Base-by-base conservation (phyloP, 225 moss, liverwort and hornwort genomes). In the Bryum argenteum region DNA sequence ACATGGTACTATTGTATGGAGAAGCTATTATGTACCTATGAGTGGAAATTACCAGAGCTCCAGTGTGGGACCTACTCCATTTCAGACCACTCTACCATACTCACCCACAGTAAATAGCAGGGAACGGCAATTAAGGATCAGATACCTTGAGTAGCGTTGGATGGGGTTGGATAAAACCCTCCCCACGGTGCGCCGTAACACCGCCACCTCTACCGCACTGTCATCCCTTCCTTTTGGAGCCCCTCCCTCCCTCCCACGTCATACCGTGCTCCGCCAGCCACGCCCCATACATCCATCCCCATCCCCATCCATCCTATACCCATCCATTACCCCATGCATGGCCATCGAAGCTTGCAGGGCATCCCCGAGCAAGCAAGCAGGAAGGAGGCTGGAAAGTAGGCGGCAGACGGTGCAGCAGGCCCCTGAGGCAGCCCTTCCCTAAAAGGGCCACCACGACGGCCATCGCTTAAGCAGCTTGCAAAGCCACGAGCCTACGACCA, bases 231-330 rank as follows among this genome's bases (percentile, higher is more conserved):
- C 77, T 77, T 71, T 24, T 24, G 57, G 39, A 63, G 15, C 77
- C 39, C 26, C 39, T 41, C 48, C 26, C 58, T 39, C 41, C 71
- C 1, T 5, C 5, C 70, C 77, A 77, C 77, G 77, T 78, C 77
- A 66, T 78, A 21, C 52, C 65, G 58, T 71, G 65, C 71, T 44
- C 19, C 52, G 65, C 65, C 77, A 77, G 40, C 71, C 58, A 65
- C 17, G 4, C 66, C 65, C 37, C 28, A 12, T 8, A 1, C 18
- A 14, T 40, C 7, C 38, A 5, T 11, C 20, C 28, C 24, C 58
- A 33, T 57, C 0, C 21, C 33, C 17, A 23, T 12, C 8, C 63
- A 63, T 55, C 17, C 62, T 28, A 37, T 57, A 13, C 16, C 17
- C 66, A 11, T 38, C 0, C 21, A 21, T 20, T n/a, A n/a, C 0